Percentiles rank a stretch among this genome's conserved stretches.
These are phyloP conservation scores for Penicillium nucicola DNA, from an alignment of 495 filamentous ascomycete genomes.

Conservation along the genomic window DNA sequence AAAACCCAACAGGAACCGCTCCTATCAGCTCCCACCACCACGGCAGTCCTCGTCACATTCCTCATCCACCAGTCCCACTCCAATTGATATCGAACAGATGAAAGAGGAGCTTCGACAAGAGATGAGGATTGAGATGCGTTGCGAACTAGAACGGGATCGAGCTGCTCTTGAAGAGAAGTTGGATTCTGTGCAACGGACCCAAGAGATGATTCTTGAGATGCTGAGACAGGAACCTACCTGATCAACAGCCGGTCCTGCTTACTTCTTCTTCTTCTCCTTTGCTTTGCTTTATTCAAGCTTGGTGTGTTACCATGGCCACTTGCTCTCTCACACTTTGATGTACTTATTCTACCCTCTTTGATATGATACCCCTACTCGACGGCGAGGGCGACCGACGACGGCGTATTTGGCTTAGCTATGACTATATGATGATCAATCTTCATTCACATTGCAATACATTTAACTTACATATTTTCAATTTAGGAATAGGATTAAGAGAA, in stretches of 20 bases:
- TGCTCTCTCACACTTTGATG: background rate
- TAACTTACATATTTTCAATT: no score
- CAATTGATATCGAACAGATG: constrained; percentile 17
- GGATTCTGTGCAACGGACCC: constrained; percentile 41
- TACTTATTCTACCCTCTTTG: constrained; percentile 2
- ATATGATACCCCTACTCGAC: constrained; percentile 12
- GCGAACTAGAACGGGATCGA: constrained; percentile 33
- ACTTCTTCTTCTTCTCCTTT: background rate
- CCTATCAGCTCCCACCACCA: no score
- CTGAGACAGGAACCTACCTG: constrained; percentile 37
- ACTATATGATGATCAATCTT: background rate
- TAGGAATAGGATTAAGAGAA: no score
- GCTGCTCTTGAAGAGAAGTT: constrained; percentile 34
- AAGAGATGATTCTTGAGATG: constrained; percentile 48
- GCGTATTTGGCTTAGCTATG: background rate
- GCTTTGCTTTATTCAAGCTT: background rate
- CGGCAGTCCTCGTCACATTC: background rate
- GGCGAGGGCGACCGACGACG: background rate
- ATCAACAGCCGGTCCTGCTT: background rate
- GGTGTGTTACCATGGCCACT: background rate
- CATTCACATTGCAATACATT: background rate
- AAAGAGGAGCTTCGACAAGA: constrained; percentile 39
- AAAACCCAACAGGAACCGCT: no score
- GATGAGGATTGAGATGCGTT: constrained; percentile 28
- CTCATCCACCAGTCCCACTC: background rate